These are phyloP conservation scores for Clausena lansium DNA, from an alignment of 345 rosid species.

Conservation along the genomic window DNA sequence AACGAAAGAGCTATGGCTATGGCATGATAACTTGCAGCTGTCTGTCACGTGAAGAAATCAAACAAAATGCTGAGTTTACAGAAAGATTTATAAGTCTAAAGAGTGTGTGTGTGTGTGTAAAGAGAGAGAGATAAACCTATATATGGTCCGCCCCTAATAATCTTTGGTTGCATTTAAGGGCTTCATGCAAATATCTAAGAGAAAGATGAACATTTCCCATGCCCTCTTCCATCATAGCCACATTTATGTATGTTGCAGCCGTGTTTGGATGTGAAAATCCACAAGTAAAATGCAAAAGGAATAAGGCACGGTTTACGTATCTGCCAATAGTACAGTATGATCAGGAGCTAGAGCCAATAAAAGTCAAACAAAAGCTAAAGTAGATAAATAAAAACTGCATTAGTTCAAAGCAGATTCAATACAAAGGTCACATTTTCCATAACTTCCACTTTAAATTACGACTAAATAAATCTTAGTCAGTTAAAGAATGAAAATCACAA, in stretches of 20 bases:
- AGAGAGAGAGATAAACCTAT: background rate
- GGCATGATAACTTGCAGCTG: conserved; percentile 75
- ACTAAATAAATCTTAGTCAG: no score
- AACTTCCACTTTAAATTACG: no score
- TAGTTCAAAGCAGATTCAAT: no score
- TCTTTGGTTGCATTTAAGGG: conserved; percentile 72
- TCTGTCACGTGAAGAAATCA: conserved; percentile 32
- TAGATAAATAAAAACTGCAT: no score
- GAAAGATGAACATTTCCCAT: conserved; percentile 68
- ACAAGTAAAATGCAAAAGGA: conserved; percentile 66
- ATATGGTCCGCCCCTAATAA: no score
- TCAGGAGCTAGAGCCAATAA: conserved; percentile 13
- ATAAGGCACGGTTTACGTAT: conserved; percentile 66
- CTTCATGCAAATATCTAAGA: conserved; percentile 68
- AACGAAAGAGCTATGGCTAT: conserved; percentile 75
- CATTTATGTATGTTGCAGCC: conserved; percentile 66
- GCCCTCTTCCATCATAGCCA: conserved; percentile 84
- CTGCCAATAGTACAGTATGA: conserved; percentile 29
- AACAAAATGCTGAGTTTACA: conserved; percentile 6
- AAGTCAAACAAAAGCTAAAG: no score
- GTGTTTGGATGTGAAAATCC: conserved; percentile 73
- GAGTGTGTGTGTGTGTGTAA: background rate
- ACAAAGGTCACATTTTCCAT: no score
- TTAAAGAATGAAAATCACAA: no score
- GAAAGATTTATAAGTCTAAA: background rate